Percentiles rank a stretch among this genome's conserved stretches.
These are phyloP conservation scores for Litchi chinensis DNA, from an alignment of 345 rosid genomes.

Conservation along the genomic window DNA sequence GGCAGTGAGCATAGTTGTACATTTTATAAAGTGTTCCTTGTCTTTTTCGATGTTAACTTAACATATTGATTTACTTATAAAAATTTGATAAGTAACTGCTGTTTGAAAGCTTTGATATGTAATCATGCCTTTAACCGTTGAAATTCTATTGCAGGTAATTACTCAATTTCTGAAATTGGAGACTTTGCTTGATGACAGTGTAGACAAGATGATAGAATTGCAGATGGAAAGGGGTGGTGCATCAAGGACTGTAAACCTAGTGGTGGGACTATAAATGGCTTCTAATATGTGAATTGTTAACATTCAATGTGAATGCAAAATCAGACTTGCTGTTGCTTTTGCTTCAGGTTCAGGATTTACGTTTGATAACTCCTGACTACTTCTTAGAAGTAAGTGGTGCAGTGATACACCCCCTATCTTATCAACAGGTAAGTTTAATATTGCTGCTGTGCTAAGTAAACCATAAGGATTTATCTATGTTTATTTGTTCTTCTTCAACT, in stretches of 20 bases:
- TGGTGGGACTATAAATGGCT: conserved; percentile 58
- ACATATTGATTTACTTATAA: neutral
- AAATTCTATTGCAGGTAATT: conserved; percentile 59
- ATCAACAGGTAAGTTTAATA: conserved; percentile 74
- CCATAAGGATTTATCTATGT: neutral
- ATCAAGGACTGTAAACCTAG: conserved; percentile 54
- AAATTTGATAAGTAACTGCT: neutral
- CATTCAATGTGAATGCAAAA: conserved; percentile 13
- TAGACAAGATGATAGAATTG: conserved; percentile 58
- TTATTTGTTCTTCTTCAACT: neutral
- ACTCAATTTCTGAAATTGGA: conserved; percentile 87
- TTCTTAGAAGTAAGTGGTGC: conserved; percentile 97
- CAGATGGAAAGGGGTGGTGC: conserved; percentile 92
- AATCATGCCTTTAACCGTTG: conserved; percentile 23
- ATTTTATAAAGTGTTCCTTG: neutral
- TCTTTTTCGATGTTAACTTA: neutral
- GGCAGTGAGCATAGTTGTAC: neutral
- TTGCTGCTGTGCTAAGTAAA: conserved; percentile 4
- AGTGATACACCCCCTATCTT: conserved; percentile 88
- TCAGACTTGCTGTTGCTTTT: conserved; percentile 10
- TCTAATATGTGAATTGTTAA: conserved; percentile 5
- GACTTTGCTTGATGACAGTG: conserved; percentile 78
- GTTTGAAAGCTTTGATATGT: neutral
- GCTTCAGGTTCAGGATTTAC: conserved; percentile 92
- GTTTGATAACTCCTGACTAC: conserved; percentile 77